These are phyloP conservation scores for Aspergillus campestris DNA, from an alignment of 495 filamentous ascomycete species.

Conservation along the genomic window DNA sequence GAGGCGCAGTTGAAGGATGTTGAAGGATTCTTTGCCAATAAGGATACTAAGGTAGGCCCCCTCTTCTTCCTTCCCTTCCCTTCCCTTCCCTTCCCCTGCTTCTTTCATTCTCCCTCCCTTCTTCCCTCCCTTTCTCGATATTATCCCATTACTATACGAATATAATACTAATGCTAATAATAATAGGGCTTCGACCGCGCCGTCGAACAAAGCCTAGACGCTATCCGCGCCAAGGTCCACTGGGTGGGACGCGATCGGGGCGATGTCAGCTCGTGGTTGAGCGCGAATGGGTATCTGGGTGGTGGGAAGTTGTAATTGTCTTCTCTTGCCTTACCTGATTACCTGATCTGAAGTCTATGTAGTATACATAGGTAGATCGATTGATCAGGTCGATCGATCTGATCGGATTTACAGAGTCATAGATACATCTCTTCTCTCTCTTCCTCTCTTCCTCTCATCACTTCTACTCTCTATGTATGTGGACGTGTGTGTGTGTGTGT, in stretches of 20 bases:
- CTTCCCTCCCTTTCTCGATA: not conserved
- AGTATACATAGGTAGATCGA: not conserved
- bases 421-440: too few relatives aligned
- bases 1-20: conserved; percentile 67
- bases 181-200: conserved; percentile 48
- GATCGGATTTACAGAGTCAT: too few relatives aligned
- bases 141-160: not conserved
- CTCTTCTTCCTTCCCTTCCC: not conserved
- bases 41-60: conserved; percentile 63
- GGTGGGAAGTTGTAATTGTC: conserved; percentile 35
- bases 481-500: too few relatives aligned
- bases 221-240: conserved; percentile 50
- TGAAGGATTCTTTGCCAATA: conserved; percentile 68
- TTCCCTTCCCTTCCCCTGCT: too few relatives aligned
- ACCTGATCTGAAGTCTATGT: not conserved
- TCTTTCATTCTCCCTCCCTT: not conserved
- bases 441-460: too few relatives aligned
- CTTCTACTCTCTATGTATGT: too few relatives aligned
- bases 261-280: conserved; percentile 55
- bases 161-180: conserved; percentile 13
- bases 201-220: conserved; percentile 52
- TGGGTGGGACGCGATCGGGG: conserved; percentile 55
- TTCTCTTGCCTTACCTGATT: too few relatives aligned
- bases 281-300: conserved; percentile 45
- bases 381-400: too few relatives aligned